These are phyloP conservation scores for Rhodofomes roseus DNA, from an alignment of 1,284 basidiomycete species.

Conservation along the genomic window DNA sequence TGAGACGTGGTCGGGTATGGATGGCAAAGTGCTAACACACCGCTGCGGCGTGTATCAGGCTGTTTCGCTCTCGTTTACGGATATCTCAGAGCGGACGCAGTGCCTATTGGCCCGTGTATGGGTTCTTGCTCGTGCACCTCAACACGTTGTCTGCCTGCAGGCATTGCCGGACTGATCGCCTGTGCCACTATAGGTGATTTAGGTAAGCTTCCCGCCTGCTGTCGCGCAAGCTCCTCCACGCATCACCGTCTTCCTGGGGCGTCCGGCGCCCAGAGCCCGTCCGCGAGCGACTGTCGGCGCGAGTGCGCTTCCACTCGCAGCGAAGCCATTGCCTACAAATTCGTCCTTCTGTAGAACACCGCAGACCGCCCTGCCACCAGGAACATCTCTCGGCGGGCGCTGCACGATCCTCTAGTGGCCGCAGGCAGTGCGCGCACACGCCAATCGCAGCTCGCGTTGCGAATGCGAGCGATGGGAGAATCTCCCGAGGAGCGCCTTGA, in stretches of 20 bases:
- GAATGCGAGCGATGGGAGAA: not conserved
- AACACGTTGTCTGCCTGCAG: constrained; percentile 38
- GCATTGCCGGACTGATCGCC: constrained; percentile 26
- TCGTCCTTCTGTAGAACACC: constrained; percentile 1
- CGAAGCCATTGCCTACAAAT: not conserved
- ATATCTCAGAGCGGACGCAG: constrained; percentile 24
- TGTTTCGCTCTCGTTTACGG: constrained; percentile 19
- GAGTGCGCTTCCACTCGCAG: not conserved
- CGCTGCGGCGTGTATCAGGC: constrained; percentile 26
- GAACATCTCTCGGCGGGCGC: constrained; percentile 1
- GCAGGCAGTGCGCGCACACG: not conserved
- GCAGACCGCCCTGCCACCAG: constrained; percentile 5
- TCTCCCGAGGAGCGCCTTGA: constrained; percentile 8
- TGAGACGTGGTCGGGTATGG: constrained; percentile 2
- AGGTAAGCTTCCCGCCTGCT: constrained; percentile 25
- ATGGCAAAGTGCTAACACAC: constrained; percentile 27
- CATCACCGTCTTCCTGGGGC: constrained; percentile 13
- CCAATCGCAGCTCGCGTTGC: not conserved
- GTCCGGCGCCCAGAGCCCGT: constrained; percentile 4
- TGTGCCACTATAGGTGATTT: constrained; percentile 26
- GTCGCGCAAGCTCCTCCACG: constrained; percentile 17
- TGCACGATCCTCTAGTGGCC: not conserved
- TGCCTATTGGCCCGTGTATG: constrained; percentile 27
- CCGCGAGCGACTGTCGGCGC: not conserved
- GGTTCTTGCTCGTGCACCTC: constrained; percentile 20